Percentiles rank a stretch among this genome's conserved stretches.
Evolutionary conservation across 2,329 filamentous ascomycete genomes (phyloP).

Genomic region (Xylariomycetidae sp.): DNA sequence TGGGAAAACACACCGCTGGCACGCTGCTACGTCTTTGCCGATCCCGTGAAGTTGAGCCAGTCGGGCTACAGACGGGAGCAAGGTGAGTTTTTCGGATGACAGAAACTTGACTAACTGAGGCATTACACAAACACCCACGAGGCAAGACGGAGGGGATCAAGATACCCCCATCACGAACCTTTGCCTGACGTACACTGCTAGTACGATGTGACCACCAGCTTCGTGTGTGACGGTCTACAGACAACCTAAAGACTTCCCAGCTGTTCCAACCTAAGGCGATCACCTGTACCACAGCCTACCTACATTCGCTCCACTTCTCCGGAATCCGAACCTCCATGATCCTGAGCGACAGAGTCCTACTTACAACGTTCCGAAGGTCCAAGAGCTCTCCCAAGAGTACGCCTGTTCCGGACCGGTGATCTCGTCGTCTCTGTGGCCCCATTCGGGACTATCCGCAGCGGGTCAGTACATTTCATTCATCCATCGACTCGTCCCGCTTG

Average conservation of each 20-base stretch:
- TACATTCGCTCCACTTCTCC: slow-evolving; percentile 1
- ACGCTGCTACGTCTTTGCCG: too few relatives aligned
- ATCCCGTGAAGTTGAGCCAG: too few relatives aligned
- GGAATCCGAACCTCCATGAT: neutral
- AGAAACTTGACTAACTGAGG: too few relatives aligned
- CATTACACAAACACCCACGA: too few relatives aligned
- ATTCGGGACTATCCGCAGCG: slow-evolving; percentile 34
- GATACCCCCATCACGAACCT: too few relatives aligned
- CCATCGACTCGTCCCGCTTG: slow-evolving; percentile 1
- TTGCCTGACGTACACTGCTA: too few relatives aligned
- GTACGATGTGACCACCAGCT: neutral
- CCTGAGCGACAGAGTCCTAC: neutral
- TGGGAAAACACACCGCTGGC: too few relatives aligned
- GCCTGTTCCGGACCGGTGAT: slow-evolving; percentile 34
- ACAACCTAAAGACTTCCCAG: neutral
- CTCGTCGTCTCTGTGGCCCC: slow-evolving; percentile 34
- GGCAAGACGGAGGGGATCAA: too few relatives aligned
- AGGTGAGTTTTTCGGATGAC: too few relatives aligned
- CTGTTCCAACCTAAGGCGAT: neutral
- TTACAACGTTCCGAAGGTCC: slow-evolving; percentile 32
- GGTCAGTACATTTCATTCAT: slow-evolving; percentile 16
- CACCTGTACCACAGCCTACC: neutral
- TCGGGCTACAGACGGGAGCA: too few relatives aligned
- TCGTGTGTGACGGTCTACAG: neutral
- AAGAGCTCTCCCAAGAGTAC: slow-evolving; percentile 39